phyloP scores from a whole-genome alignment of 805 yeast species.

The Wickerhamomyces mucosus region DNA sequence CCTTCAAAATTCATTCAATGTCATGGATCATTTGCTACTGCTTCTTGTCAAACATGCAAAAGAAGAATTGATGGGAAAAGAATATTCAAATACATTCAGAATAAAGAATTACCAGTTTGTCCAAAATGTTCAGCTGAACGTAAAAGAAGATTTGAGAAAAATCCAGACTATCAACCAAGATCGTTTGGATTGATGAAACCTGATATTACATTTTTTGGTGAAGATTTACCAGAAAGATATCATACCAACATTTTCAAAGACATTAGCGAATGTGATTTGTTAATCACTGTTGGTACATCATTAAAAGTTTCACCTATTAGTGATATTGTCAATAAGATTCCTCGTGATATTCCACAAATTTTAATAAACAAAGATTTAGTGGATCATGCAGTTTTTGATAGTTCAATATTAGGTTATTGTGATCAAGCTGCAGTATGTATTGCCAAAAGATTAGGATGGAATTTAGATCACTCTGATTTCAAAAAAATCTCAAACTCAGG shows the following conservation, averaged over 20 bases:
- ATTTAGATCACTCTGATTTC: slow-evolving; percentile 45
- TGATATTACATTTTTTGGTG: slow-evolving; percentile 88
- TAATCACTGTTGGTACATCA: slow-evolving; percentile 85
- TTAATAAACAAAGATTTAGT: slow-evolving; percentile 72
- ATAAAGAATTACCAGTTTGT: slow-evolving; percentile 59
- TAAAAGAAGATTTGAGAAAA: slow-evolving; percentile 21
- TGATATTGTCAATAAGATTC: slow-evolving; percentile 69
- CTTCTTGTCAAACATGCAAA: slow-evolving; percentile 74
- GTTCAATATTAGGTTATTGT: slow-evolving; percentile 67
- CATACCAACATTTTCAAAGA: slow-evolving; percentile 55
- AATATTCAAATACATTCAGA: slow-evolving; percentile 50
- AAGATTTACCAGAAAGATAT: slow-evolving; percentile 62
- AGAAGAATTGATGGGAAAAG: slow-evolving; percentile 56
- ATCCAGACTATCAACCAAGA: slow-evolving; percentile 23
- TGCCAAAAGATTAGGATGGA: slow-evolving; percentile 49
- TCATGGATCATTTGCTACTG: slow-evolving; percentile 87
- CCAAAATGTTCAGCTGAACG: slow-evolving; percentile 50
- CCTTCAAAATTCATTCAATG: slow-evolving; percentile 71
- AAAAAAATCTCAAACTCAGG: slow-evolving; percentile 25
- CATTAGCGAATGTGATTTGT: slow-evolving; percentile 58
- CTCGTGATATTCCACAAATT: slow-evolving; percentile 71
- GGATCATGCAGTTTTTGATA: slow-evolving; percentile 69
- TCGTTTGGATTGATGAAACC: slow-evolving; percentile 83
- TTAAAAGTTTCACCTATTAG: slow-evolving; percentile 88
- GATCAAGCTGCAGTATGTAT: slow-evolving; percentile 73